These are phyloP conservation scores for Chlorella sp. DNA, from an alignment of 139 green algal species.

Conservation along the genomic window DNA sequence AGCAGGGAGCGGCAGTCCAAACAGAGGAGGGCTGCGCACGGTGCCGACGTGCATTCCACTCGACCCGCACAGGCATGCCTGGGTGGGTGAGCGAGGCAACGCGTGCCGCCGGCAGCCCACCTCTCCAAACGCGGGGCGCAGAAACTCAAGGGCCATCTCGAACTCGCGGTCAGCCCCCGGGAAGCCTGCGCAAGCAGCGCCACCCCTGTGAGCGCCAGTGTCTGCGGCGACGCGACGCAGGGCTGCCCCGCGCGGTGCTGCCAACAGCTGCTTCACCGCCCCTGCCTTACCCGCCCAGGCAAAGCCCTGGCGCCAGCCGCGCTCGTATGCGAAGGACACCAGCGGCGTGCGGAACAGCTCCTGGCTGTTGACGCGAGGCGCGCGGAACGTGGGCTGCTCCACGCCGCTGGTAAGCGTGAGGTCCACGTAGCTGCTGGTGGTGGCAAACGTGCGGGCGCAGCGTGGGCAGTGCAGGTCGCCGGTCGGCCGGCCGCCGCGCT, in stretches of 20 bases:
- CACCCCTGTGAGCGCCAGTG: slow-evolving; percentile 41
- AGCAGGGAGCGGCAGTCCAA: too few relatives aligned
- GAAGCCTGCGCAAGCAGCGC: slow-evolving; percentile 70
- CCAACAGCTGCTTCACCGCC: neutral
- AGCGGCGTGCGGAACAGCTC: slow-evolving; percentile 77
- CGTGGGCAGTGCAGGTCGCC: slow-evolving; percentile 33
- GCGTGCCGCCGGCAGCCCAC: too few relatives aligned
- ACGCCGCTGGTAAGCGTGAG: slow-evolving; percentile 70
- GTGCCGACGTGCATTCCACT: too few relatives aligned
- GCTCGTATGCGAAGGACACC: slow-evolving; percentile 90
- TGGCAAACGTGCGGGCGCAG: slow-evolving; percentile 55
- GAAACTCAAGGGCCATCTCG: slow-evolving; percentile 65
- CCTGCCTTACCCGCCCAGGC: slow-evolving; percentile 67
- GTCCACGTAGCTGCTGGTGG: slow-evolving; percentile 54
- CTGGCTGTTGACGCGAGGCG: slow-evolving; percentile 53
- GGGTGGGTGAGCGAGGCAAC: too few relatives aligned
- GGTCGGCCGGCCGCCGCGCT: neutral
- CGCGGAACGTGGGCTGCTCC: slow-evolving; percentile 52
- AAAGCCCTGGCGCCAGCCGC: slow-evolving; percentile 94
- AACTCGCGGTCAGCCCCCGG: slow-evolving; percentile 79
- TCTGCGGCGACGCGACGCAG: neutral
- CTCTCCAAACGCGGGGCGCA: too few relatives aligned
- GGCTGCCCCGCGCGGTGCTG: neutral
- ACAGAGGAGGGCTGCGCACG: too few relatives aligned
- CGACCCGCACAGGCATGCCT: too few relatives aligned